phyloP scores from a whole-genome alignment of 441 rosid genomes.

The Macaranga tanarius region DNA sequence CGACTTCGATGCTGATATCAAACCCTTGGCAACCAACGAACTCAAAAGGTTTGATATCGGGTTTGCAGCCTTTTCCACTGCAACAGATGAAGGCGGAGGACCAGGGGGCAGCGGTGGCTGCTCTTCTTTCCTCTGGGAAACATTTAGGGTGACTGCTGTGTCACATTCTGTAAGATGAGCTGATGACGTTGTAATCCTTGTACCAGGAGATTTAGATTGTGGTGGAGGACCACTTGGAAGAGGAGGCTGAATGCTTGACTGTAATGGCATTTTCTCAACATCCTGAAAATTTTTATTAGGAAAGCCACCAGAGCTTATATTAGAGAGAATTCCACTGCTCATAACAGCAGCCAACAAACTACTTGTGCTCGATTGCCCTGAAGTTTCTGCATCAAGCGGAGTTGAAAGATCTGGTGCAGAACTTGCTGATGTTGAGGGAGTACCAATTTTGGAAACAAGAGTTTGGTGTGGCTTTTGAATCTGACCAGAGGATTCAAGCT shows the following conservation, averaged over 20 bases:
- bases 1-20: slow-evolving; percentile 76
- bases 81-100: slow-evolving; percentile 41
- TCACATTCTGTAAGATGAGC: slow-evolving; percentile 32
- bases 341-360: slow-evolving; percentile 70
- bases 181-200: slow-evolving; percentile 31
- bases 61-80: slow-evolving; percentile 44
- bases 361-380: slow-evolving; percentile 52
- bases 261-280: slow-evolving; percentile 34
- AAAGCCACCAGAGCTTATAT: slow-evolving; percentile 32
- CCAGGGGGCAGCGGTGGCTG: slow-evolving; percentile 44
- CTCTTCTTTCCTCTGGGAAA: slow-evolving; percentile 43
- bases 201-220: slow-evolving; percentile 36
- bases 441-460: slow-evolving; percentile 38
- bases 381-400: slow-evolving; percentile 41
- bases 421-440: slow-evolving; percentile 33
- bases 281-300: slow-evolving; percentile 37
- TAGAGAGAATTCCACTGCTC: slow-evolving; percentile 70
- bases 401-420: slow-evolving; percentile 35
- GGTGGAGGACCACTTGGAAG: slow-evolving; percentile 37
- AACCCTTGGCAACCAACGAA: slow-evolving; percentile 84
- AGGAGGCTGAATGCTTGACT: slow-evolving; percentile 35
- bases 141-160: slow-evolving; percentile 24
- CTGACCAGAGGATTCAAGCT: slow-evolving; percentile 44
- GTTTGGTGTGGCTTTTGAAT: slow-evolving; percentile 34
- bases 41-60: slow-evolving; percentile 83